These are phyloP conservation scores for Paracoccidioides brasiliensis DNA, from an alignment of 2,329 filamentous ascomycete genomes.

Conservation along the genomic window DNA sequence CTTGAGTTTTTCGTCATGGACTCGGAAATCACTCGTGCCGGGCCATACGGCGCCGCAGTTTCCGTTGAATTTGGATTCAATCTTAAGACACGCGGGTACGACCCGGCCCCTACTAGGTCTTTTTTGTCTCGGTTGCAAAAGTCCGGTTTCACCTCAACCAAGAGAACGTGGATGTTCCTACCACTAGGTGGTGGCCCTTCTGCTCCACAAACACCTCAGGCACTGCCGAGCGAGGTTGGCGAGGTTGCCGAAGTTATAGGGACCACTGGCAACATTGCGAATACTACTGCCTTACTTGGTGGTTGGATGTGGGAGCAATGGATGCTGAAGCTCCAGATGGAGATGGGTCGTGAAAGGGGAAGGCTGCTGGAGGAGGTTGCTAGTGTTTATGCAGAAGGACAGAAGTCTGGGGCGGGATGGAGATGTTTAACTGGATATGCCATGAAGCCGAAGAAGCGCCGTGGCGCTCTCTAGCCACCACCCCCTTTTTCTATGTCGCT, in stretches of 20 bases:
- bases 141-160: slow-evolving; percentile 66
- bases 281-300: slow-evolving; percentile 67
- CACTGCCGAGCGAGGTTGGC: slow-evolving; percentile 27
- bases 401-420: slow-evolving; percentile 45
- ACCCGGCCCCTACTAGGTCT: slow-evolving; percentile 66
- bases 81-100: slow-evolving; percentile 79
- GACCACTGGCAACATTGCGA: slow-evolving; percentile 58
- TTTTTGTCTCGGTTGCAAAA: slow-evolving; percentile 64
- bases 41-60: slow-evolving; percentile 64
- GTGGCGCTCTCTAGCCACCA: not conserved
- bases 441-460: slow-evolving; percentile 33
- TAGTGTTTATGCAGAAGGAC: slow-evolving; percentile 46
- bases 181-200: slow-evolving; percentile 54
- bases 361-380: slow-evolving; percentile 43
- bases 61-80: slow-evolving; percentile 86
- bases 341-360: slow-evolving; percentile 57
- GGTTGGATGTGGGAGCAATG: slow-evolving; percentile 94
- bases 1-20: slow-evolving; percentile 86
- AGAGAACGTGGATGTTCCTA: slow-evolving; percentile 77
- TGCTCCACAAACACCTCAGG: slow-evolving; percentile 31
- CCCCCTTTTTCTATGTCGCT: not conserved
- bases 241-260: slow-evolving; percentile 41
- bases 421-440: slow-evolving; percentile 48
- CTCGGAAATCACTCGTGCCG: slow-evolving; percentile 76
- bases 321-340: slow-evolving; percentile 76